Conservation (phyloP, 108 stramenopile genomes). For the Nitzschia palea region DNA sequence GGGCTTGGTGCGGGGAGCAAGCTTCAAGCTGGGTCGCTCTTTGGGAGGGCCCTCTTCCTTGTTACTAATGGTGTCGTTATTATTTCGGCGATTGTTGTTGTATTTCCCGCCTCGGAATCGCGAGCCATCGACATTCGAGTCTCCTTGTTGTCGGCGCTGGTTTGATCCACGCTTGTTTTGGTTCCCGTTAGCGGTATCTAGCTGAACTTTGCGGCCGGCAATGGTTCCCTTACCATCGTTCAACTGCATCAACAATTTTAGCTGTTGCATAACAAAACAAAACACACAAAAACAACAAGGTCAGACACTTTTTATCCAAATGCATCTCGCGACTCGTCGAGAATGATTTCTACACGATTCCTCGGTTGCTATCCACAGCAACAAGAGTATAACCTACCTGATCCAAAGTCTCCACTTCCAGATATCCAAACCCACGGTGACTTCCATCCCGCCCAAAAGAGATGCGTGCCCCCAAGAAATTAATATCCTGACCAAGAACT, state of each 20-base stretch:
- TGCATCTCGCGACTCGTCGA: no score
- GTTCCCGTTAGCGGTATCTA: conserved; percentile 57
- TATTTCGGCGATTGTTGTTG: conserved; percentile 5
- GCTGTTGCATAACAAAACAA: conserved; percentile 15
- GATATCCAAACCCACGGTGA: conserved; percentile 57
- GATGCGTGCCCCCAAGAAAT: conserved; percentile 21
- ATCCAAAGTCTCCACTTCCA: conserved; percentile 52
- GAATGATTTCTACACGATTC: not conserved
- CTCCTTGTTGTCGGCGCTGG: conserved; percentile 10
- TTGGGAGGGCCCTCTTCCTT: conserved; percentile 20
- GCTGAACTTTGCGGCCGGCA: conserved; percentile 63
- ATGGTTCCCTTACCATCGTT: conserved; percentile 32
- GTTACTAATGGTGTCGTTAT: not conserved
- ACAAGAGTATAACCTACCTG: conserved; percentile 25
- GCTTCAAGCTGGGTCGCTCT: conserved; percentile 60
- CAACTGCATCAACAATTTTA: conserved; percentile 42
- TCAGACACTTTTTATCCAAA: not conserved
- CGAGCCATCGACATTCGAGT: conserved; percentile 41
- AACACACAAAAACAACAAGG: not conserved
- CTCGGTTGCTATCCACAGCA: not conserved
- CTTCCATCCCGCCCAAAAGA: conserved; percentile 18
- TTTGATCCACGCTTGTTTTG: conserved; percentile 15
- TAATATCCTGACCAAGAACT: conserved; percentile 22
- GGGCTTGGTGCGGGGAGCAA: conserved; percentile 66
- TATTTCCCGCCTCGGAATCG: conserved; percentile 50